Evolutionary conservation across 129 eudicot genomes (phyloP), one percentile per base, ranked within the genome.

Genomic region (Kitagawia praeruptora): DNA sequence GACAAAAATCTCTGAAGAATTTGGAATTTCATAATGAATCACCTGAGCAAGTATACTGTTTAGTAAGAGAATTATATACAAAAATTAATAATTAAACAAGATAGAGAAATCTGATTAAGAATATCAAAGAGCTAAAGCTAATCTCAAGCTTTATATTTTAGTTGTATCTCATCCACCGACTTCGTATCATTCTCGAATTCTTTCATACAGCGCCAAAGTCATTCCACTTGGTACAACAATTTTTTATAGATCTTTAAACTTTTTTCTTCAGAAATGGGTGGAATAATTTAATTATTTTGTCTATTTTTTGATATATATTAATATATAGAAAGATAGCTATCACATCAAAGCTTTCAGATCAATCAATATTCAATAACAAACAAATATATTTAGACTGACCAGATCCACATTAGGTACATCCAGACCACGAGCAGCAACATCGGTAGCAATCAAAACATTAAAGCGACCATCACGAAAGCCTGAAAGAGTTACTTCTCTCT

Each of bases 381-480:
- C 10, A 8, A 5, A 11, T 48, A 77, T 37, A 25, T 12, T 64
- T 28, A 28, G 39, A 27, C 71, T 64, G 61, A 94, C 98, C 90
- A 94, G 91, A 88, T 94, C 98, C 75, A 94, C 98, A 88, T 89
- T 94, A 46, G 98, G 97, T 27, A 94, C 96, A 76, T 94, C 98
- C 81, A 94, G 97, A 14, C 98, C 98, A 75, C 98, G 98, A 31
- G 98, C 96, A 78, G 98, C 97, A 73, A 94, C 98, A 92, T 94
- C 98, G 25, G 98, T 94, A 10, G 98, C 98, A 44, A 94, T 91
- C 41, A 94, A 85, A 67, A 90, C 85, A 79, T 86, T 87, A 77
- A 94, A 81, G 1, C 83, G 87, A 10, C 98, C 98, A 38, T 92
- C 92, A 54, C 98, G 88, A 70, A 94, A 94, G 40, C 91, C 87